Evolutionary conservation across 768 basidiomycete genomes (phyloP).

Genomic region (Xerocomus spinulosus): DNA sequence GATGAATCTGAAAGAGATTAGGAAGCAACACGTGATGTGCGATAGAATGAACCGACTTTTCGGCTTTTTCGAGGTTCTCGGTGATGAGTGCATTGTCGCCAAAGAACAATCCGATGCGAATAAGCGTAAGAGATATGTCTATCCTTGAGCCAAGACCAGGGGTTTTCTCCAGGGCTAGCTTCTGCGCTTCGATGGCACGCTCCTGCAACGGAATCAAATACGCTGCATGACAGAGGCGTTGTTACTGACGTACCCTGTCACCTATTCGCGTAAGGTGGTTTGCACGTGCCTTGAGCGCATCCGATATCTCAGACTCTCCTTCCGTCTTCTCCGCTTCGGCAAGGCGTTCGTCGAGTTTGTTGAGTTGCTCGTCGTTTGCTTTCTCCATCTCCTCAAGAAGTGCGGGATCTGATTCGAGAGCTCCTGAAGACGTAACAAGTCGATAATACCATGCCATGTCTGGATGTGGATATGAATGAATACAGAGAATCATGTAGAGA

Average conservation of each 20-base stretch:
- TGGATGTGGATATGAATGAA: constrained; percentile 24
- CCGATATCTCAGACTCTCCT: constrained; percentile 91
- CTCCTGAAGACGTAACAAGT: constrained; percentile 47
- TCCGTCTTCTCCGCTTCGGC: constrained; percentile 86
- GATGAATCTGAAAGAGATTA: constrained; percentile 54
- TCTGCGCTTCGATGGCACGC: constrained; percentile 73
- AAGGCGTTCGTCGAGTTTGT: constrained; percentile 69
- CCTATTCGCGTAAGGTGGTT: constrained; percentile 87
- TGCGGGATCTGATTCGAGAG: constrained; percentile 39
- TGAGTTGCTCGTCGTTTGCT: constrained; percentile 68
- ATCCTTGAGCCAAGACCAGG: constrained; percentile 91
- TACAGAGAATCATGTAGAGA: not conserved
- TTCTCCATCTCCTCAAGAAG: constrained; percentile 32
- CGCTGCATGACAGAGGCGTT: not conserved
- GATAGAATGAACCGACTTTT: constrained; percentile 51
- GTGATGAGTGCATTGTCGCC: constrained; percentile 69
- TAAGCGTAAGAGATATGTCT: constrained; percentile 85
- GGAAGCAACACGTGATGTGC: not conserved
- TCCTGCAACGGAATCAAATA: constrained; percentile 46
- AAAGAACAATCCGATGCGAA: constrained; percentile 90
- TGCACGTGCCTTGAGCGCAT: constrained; percentile 79
- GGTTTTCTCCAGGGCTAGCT: constrained; percentile 83
- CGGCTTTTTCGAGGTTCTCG: constrained; percentile 70
- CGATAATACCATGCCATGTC: constrained; percentile 89
- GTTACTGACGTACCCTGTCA: constrained; percentile 53